Base-by-base conservation (phyloP, 805 yeast species). In the Clavispora asparagi region DNA sequence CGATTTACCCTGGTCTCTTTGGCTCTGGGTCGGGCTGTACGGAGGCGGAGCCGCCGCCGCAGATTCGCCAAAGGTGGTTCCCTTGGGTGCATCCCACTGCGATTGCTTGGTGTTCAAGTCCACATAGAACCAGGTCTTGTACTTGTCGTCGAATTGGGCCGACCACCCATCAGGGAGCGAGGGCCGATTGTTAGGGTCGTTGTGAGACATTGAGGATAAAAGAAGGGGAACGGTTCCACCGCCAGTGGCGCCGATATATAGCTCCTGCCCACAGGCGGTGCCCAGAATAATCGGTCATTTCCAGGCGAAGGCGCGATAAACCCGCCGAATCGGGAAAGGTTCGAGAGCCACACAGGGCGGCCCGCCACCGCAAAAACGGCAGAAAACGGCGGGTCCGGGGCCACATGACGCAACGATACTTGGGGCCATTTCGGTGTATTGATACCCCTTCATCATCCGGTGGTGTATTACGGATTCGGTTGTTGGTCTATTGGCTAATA, bases 71-170 rank as follows among this genome's bases (percentile, higher is more conserved):
- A 77, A 76, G 1, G 54, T 61, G 0, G 87, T 79, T 1, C 85
- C 85, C 10, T 50, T 48, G 13, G 97, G 97, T 12, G 82, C 80
- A 44, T 87, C 96, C 98, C 98, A 92, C 64, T 90, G 97, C 0
- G 96, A 87, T 54, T 79, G 71, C 49, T 86, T 84, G 12, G 87
- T 78, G 13, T 73, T 58, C 52, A 86, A 67, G 56, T 89, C 73
- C n/a, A 92, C 96, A 58, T 82, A 92, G 63, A 83, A 92, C 82
- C 83, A 88, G 1, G 85, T 79, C 42, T 76, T 73, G 61, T 85
- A 85, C 47, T 82, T 72, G 10, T 81, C 83, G 59, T 85, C 90
- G 66, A 78, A 82, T 42, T 82, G 81, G 38, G 94, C 84, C 48
- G 82, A 67, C 91, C 91, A 85, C 5, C 91, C 87, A 3, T 67